Base-by-base conservation (phyloP, 768 basidiomycete species). In the Amanita rimosa region DNA sequence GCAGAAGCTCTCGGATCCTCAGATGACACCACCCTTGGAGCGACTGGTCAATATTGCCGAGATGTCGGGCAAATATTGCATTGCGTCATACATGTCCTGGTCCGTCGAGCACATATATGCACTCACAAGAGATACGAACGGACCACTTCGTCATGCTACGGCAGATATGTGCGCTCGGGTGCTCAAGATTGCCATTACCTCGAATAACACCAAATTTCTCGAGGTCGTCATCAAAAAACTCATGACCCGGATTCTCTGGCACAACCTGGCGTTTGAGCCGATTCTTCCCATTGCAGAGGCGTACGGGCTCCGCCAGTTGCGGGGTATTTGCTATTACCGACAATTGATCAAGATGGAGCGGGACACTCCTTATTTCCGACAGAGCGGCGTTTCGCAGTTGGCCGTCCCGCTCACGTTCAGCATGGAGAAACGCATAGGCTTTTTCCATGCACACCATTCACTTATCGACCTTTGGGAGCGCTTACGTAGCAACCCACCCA, bases 381-480 rank as follows among this genome's bases (percentile, higher is more conserved):
- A 45, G 53, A 63, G 49, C 57, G 63, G 37, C 56, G 65, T 52
- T 58, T 67, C 52, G 2, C 61, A 58, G 22, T 58, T 58, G 6
- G 51, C 55, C 16, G 65, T 67, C 41, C 63, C 64, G 6, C 53
- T 54, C n/a, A 56, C 55, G 10, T 62, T 63, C 47, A 57, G 58
- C 48, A 47, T 60, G 5, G 68, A 69, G 44, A 61, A 57, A 50
- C 74, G 73, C 34, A 64, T 73, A 61, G 70, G 72, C 35, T 69
- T 83, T 38, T 64, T 83, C 13, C 66, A 72, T 16, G 83, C 84
- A 2, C 77, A 78, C 52, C 62, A 73, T 46, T 74, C 75, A 17
- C 71, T 85, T 34, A 64, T 74, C 17, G 64, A 62, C 42, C 61
- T 73, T 16, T 82, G 81, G 79, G 76, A 79, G 44, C 62, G 65